Evolutionary conservation across 768 basidiomycete species (phyloP).

Genomic region (Hysterangium stoloniferum): DNA sequence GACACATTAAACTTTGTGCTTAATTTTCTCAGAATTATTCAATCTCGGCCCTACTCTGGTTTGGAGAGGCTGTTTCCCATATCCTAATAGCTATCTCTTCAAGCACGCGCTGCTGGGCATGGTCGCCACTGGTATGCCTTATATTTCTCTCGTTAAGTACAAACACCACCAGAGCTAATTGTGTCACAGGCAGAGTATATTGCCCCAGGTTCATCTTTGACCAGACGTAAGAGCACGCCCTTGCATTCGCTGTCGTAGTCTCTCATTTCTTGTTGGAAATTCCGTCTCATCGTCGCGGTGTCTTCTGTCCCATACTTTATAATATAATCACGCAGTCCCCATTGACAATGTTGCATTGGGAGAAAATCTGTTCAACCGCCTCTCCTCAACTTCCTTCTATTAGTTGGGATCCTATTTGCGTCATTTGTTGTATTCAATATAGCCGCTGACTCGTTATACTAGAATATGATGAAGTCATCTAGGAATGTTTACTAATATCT

Average conservation of each 20-base stretch:
- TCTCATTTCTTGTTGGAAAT: conserved; percentile 26
- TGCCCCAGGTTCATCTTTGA: conserved; percentile 15
- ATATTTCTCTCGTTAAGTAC: neutral
- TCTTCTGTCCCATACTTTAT: neutral
- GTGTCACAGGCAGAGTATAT: conserved; percentile 17
- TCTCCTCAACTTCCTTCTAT: conserved; percentile 20
- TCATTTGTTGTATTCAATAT: conserved; percentile 21
- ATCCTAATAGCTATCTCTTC: conserved; percentile 26
- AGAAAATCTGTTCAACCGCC: conserved; percentile 22
- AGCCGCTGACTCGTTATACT: conserved; percentile 23
- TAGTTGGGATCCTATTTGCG: conserved; percentile 20
- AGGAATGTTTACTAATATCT: too few species aligned
- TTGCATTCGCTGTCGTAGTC: conserved; percentile 17
- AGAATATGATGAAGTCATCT: conserved; percentile 15
- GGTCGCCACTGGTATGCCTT: conserved; percentile 16
- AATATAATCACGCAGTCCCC: conserved; percentile 24
- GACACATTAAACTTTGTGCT: conserved; percentile 24
- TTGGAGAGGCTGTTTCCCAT: conserved; percentile 25
- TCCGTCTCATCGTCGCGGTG: conserved; percentile 23
- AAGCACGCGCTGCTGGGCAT: conserved; percentile 25
- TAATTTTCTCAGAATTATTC: conserved; percentile 22
- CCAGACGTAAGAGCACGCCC: conserved; percentile 18
- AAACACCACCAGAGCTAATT: neutral
- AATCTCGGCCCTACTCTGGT: conserved; percentile 17
- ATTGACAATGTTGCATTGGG: conserved; percentile 17